Evolutionary conservation across 2,329 filamentous ascomycete species (phyloP), one percentile per base, ranked within the genome.

Genomic region (Aspergillus melleus): DNA sequence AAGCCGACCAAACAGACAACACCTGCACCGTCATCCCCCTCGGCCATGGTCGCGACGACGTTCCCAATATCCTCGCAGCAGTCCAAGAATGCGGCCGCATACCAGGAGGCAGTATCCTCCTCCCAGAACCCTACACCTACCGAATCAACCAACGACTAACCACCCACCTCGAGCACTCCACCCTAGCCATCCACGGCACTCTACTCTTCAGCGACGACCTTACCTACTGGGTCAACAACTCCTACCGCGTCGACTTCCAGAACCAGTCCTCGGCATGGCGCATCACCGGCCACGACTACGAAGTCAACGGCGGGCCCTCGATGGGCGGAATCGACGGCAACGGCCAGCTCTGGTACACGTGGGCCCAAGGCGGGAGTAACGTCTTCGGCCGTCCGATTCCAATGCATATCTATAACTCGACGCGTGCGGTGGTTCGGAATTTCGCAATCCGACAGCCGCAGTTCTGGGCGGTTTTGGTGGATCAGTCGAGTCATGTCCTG

Each of bases 271-370:
- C 81, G 0, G 83, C 81, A 1, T 85, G 81, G 80, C 72, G 81
- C 55, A 78, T 86, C 62, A 84, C 84, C 16, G 85, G 85, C 5
- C 72, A 81, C 12, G 78, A 80, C 32, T 55, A 55, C 19, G 36
- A 29, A 19, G 73, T 88, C 24, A 69, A 73, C 10, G 78, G 83
- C 61, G 74, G 81, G 36, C 84, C 84, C 10, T 72, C 81, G 64
- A 81, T 81, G 12, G 70, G 72, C 20, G 85, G 85, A 4, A 72
- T 87, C 14, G 78, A 87, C 66, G 85, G 85, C 10, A 87, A 87
- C 65, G 85, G 85, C 2, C 81, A 86, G 65, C 77, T 79, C 2
- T 88, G 85, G 85, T 87, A 87, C 65, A 67, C 66, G 1, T 61
- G 64, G 77, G 84, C 61, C 83, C 79, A 69, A 77, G 79, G 52